Conservation (phyloP, 2,329 filamentous ascomycete genomes). For the Thermothelomyces thermophilus region DNA sequence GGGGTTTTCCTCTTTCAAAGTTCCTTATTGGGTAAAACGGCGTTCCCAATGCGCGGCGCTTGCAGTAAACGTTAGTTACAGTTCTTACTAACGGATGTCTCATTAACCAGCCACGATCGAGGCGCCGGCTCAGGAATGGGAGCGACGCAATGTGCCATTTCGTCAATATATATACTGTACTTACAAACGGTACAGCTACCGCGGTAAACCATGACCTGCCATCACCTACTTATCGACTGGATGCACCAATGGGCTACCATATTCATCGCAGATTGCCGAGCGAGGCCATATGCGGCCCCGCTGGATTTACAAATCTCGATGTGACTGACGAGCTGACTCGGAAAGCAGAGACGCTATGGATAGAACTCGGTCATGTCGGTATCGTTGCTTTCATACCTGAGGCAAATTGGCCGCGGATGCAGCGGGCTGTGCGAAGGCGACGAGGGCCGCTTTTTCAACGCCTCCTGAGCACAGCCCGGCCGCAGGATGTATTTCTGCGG, state of each 20-base stretch:
- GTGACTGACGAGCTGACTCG: neutral
- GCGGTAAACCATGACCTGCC: too few species aligned
- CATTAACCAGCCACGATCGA: too few species aligned
- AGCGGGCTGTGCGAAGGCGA: conserved; percentile 19
- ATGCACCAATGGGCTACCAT: too few species aligned
- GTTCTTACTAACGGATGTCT: neutral
- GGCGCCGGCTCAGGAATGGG: too few species aligned
- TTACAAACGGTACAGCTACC: too few species aligned
- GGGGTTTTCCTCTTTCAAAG: neutral
- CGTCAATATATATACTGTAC: too few species aligned
- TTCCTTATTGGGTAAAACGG: conserved; percentile 4
- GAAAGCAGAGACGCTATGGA: neutral
- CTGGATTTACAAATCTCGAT: neutral
- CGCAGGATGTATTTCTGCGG: conserved; percentile 11
- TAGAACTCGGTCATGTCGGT: neutral
- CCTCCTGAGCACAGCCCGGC: conserved; percentile 13
- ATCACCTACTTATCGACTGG: too few species aligned
- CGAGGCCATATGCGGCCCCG: neutral
- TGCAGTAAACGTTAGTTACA: neutral
- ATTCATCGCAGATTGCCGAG: neutral
- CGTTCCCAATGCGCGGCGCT: neutral
- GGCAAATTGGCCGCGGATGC: neutral
- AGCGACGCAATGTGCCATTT: too few species aligned
- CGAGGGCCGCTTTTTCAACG: conserved; percentile 10
- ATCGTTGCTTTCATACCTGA: neutral